Conservation (phyloP, 2,329 filamentous ascomycete species). For the Phialemoniopsis sp. region DNA sequence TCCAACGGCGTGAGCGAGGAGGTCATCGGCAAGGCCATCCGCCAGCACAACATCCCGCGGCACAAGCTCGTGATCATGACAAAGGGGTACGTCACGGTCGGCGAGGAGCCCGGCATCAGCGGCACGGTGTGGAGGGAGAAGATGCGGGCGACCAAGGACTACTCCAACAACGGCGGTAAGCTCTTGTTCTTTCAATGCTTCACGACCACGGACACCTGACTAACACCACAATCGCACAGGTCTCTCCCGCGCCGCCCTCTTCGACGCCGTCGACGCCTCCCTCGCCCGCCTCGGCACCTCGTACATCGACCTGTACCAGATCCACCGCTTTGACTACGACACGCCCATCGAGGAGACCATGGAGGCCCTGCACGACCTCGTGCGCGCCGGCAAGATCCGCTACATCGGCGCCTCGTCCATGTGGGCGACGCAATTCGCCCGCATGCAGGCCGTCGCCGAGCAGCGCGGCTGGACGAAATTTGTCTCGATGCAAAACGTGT, state of each 20-base stretch:
- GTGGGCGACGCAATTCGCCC: conserved; percentile 37
- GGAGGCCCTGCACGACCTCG: conserved; percentile 39
- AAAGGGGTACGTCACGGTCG: neutral
- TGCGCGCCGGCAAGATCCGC: conserved; percentile 50
- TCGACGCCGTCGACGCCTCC: no score
- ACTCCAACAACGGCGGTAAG: no score
- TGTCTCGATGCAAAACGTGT: conserved; percentile 47
- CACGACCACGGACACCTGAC: no score
- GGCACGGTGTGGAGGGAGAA: no score
- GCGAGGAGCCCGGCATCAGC: no score
- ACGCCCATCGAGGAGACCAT: conserved; percentile 47
- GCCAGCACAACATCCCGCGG: neutral
- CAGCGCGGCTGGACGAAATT: conserved; percentile 27
- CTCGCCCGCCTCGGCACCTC: conserved; percentile 1
- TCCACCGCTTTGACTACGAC: conserved; percentile 23
- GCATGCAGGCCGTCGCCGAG: conserved; percentile 35
- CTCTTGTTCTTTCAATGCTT: no score
- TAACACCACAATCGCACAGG: no score
- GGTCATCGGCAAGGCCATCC: conserved; percentile 8
- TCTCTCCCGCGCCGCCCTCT: no score
- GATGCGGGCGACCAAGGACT: no score
- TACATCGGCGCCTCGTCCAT: conserved; percentile 47
- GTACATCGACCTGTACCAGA: conserved; percentile 8
- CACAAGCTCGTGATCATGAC: neutral
- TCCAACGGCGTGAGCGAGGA: conserved; percentile 13